Base-by-base conservation (phyloP, 805 yeast genomes). In the Lachancea fermentati region DNA sequence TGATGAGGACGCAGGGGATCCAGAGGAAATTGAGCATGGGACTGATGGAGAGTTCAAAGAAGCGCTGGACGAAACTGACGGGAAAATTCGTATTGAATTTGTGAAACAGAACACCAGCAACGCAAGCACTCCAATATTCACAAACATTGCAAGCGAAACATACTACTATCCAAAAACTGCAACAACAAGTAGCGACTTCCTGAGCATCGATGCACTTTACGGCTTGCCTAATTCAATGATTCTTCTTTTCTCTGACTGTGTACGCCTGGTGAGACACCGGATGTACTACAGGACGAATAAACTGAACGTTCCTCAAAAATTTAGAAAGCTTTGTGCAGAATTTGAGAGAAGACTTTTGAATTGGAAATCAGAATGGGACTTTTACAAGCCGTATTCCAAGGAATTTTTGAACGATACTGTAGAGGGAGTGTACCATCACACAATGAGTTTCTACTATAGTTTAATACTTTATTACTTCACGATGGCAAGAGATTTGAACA, bases 171-270 rank as follows among this genome's bases (percentile, higher is more conserved):
- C 46, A n/a, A 37, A 66, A 59, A 39, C 62, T 58, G 26, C 60
- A 44, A 76, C 73, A 49, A 63, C 71, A 28, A 75, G 74, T 42
- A 77, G 75, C 52, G 76, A 76, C 46, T 69, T 75, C 39, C 69
- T 81, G 46, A 79, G 88, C 6, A 80, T 89, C 1, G 94, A 84
- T 58, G 85, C 89, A 0, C 66, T 86, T 36, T 86, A 85, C 57
- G 95, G 95, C 0, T 65, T 87, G 41, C 95, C 96, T 5, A 85
- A 84, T 53, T 82, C 95, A 2, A 65, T 87, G 32, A 80, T 85
- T 41, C 51, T 79, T 16, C 63, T 86, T 39, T 85, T 87, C 61
- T 75, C 83, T 43, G 85, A 82, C 46, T 79, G 84, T 12, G 86
- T 83, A 2, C 76, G 76, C 43, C 57, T 85, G 26, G 69, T 84